Evolutionary conservation across 495 filamentous ascomycete genomes (phyloP).

Genomic region (Podospora comata): DNA sequence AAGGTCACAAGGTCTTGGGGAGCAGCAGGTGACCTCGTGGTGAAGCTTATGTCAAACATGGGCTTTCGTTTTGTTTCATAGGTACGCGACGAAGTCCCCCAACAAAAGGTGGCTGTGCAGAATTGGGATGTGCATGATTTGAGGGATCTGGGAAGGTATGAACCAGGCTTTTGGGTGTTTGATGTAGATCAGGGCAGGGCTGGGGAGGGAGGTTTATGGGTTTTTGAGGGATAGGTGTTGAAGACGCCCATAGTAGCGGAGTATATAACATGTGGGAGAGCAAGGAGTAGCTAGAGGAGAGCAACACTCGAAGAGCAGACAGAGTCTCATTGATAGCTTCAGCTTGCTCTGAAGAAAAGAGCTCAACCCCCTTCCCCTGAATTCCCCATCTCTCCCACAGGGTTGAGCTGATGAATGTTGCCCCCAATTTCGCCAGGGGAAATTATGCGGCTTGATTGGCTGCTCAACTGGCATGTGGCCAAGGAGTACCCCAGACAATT

Average conservation of each 20-base stretch:
- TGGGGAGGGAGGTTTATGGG: too few relatives aligned
- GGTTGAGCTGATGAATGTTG: constrained; percentile 12
- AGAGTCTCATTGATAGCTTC: background rate
- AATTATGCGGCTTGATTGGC: constrained; percentile 24
- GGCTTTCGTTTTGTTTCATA: background rate
- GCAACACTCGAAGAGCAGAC: too few relatives aligned
- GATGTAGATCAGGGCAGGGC: background rate
- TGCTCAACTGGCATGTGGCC: constrained; percentile 18
- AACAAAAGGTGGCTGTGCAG: too few relatives aligned
- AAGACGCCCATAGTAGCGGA: too few relatives aligned
- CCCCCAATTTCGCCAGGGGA: constrained; percentile 34
- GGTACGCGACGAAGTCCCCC: too few relatives aligned
- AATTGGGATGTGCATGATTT: background rate
- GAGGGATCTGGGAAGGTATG: background rate
- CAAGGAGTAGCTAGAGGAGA: too few relatives aligned
- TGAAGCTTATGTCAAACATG: background rate
- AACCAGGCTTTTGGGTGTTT: background rate
- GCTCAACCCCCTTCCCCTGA: background rate
- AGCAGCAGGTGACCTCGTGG: background rate
- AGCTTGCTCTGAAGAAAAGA: background rate
- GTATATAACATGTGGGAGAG: too few relatives aligned
- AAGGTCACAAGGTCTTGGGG: background rate
- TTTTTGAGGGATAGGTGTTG: too few relatives aligned
- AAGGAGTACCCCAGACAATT: constrained; percentile 10
- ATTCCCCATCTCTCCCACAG: constrained; percentile 5